These are phyloP conservation scores for Trifolium repens DNA, from an alignment of 306 rosid species.

Conservation along the genomic window DNA sequence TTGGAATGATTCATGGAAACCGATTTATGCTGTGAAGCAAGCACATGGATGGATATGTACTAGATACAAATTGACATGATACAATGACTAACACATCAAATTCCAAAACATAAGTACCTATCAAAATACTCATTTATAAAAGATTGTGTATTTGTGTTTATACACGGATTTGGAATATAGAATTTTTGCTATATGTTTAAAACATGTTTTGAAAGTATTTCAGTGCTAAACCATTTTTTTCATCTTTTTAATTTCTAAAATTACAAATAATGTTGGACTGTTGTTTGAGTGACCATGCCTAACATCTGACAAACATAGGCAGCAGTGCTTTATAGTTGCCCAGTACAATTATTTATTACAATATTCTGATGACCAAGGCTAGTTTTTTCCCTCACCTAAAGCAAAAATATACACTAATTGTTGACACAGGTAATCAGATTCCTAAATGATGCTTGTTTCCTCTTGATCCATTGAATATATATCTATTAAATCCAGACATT, in stretches of 20 bases:
- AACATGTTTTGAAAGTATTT: slow-evolving; percentile 1
- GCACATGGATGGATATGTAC: slow-evolving; percentile 8
- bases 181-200: slow-evolving; percentile 1
- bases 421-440: not conserved
- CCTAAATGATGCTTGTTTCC: slow-evolving; percentile 1
- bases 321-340: not conserved
- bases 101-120: slow-evolving; percentile 4
- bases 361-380: not conserved
- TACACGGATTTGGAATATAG: not conserved
- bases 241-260: not conserved
- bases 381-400: not conserved
- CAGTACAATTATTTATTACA: not conserved
- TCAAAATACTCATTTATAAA: not conserved
- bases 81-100: not conserved
- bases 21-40: slow-evolving; percentile 8
- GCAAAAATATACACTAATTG: not conserved
- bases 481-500: not conserved
- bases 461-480: not conserved
- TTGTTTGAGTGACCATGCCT: slow-evolving; percentile 3
- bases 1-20: slow-evolving; percentile 5
- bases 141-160: not conserved
- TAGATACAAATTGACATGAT: slow-evolving; percentile 22
- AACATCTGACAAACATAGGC: not conserved
- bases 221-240: not conserved
- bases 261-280: not conserved